Base-by-base conservation (phyloP, 106 monocot species). In the Iris macrosiphon region DNA sequence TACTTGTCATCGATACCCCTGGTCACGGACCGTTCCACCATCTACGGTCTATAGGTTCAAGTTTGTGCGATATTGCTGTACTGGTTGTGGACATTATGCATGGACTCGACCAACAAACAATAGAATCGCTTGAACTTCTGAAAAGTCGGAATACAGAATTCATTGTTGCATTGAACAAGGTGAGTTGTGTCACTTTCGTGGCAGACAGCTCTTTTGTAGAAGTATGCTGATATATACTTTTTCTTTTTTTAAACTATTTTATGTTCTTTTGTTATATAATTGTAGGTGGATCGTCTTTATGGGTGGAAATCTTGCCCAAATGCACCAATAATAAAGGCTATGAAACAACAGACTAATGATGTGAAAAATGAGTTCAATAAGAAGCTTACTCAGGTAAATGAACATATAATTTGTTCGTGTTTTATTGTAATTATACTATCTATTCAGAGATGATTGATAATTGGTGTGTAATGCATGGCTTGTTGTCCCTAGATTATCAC, bases 1-100 rank as follows among this genome's bases (percentile, higher is more conserved):
- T 98, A n/a, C 86, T 98, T 72, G 91, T 98, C 34, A 98, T 98
- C 61, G 96, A 98, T 75, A 98, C 96, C 45, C 96, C 96, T 61
- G 96, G 96, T 11, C 96, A 98, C 13, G 96, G 91, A 28, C 83
- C 89, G 22, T 98, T 98, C 60, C 69, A 66, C 47, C 86, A 98
- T 62, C 68, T 98, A 50, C 82, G 96, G 22, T 98, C 89, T 47
- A 87, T 90, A 80, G 96, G 96, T 60, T 98, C 96, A 43, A 83
- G 90, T 58, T 69, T 98, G 51, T 98, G 96, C 75, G 96, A 98
- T 55, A 80, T 98, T 63, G 96, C 96, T 48, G 75, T 98, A 57
- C 71, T 98, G 63, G 96, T 98, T 14, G 96, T 98, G 60, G 96
- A 98, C 53, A 87, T 98, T 51, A 98, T 98, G 96, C 89, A 90